A percentile compares a stretch with the other conserved stretches of the same genome.
Evolutionary conservation across 345 rosid genomes (phyloP).

Genomic region (Acer campestre): DNA sequence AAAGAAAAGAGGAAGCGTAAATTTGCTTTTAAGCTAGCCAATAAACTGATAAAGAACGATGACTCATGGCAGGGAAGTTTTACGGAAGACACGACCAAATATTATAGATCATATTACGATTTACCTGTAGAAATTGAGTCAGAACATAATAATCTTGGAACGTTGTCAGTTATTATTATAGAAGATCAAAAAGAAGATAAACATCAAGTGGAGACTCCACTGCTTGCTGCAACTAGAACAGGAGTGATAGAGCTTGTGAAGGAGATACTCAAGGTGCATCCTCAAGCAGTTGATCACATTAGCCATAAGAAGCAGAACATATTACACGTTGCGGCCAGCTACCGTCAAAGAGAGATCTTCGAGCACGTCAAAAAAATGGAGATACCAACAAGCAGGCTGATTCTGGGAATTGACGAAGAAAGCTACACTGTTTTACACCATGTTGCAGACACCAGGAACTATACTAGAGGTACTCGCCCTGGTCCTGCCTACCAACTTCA

Average conservation of each 20-base stretch:
- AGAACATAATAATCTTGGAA: too few species aligned
- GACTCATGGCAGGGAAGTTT: neutral
- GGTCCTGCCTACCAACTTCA: neutral
- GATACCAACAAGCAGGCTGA: neutral
- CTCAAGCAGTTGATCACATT: neutral
- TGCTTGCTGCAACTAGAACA: neutral
- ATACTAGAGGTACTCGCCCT: neutral
- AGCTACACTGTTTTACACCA: neutral
- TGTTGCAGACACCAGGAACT: neutral
- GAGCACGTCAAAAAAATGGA: neutral
- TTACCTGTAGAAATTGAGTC: too few species aligned
- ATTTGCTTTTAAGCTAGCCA: neutral
- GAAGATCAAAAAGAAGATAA: neutral
- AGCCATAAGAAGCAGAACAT: neutral
- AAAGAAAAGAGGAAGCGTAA: neutral
- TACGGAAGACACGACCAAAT: neutral
- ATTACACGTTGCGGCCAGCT: neutral
- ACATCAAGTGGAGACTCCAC: neutral
- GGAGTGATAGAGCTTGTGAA: neutral
- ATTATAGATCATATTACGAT: neutral
- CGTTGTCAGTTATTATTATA: too few species aligned
- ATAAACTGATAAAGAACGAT: neutral
- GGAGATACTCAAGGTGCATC: neutral
- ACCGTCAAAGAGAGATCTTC: neutral
- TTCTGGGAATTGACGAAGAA: neutral